Evolutionary conservation across 148 eudicot genomes (phyloP).

Genomic region (Fagopyrum esculentum): DNA sequence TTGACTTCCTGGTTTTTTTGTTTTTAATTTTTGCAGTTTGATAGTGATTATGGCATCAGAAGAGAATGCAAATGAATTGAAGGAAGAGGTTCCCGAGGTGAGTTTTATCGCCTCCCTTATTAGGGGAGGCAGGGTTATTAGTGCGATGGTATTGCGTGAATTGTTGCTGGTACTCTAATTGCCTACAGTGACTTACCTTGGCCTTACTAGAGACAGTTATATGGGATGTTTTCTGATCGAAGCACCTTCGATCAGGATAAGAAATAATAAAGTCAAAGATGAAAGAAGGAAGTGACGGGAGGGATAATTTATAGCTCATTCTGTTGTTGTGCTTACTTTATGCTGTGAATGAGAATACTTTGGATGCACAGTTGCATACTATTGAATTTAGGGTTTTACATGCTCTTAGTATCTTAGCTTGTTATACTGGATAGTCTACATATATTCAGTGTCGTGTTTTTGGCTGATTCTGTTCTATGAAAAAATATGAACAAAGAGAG

Average conservation of each 20-base stretch:
- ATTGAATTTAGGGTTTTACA: background rate
- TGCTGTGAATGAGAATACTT: background rate
- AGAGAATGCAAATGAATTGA: conserved; percentile 20
- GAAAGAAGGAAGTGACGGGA: background rate
- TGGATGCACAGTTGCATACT: background rate
- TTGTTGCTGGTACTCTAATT: background rate
- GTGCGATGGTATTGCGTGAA: background rate
- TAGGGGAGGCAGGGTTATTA: too few species aligned
- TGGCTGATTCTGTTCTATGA: background rate
- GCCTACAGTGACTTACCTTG: background rate
- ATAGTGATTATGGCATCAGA: conserved; percentile 34
- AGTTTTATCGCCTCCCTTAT: conserved; percentile 8
- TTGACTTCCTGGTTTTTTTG: background rate
- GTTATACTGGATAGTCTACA: background rate
- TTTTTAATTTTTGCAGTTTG: background rate
- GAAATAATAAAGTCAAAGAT: background rate
- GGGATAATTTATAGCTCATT: background rate
- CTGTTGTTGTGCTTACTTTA: background rate
- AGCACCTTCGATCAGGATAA: background rate
- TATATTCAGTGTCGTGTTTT: background rate
- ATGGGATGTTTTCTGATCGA: background rate
- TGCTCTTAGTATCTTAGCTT: background rate
- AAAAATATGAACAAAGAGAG: background rate
- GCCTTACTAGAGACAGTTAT: background rate
- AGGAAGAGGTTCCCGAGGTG: conserved; percentile 39